Evolutionary conservation across 2,329 filamentous ascomycete genomes (phyloP), one percentile per base, ranked within the genome.

Genomic region (Immersiporthe knoxdaviesiana): DNA sequence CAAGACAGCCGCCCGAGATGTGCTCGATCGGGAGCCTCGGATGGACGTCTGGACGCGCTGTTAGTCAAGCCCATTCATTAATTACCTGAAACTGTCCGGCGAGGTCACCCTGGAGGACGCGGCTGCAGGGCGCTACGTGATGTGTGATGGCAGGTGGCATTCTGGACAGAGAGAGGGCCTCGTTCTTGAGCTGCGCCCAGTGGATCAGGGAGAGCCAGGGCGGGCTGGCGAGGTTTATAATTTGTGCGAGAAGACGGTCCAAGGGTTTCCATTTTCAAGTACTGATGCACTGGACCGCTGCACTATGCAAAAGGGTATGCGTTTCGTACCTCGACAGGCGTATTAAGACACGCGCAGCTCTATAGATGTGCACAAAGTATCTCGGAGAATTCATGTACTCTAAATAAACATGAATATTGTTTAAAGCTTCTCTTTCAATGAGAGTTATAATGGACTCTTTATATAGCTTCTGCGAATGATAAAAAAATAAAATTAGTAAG

Each of bases 131-230:
- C 69, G 71, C 0, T 75, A 74, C 54, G 74, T 72, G 8, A 75
- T 74, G 14, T 75, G 72, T 50, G 69, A 74, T 54, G 73, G 74
- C 1, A 72, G 74, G 60, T 74, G 74, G 74, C 74, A 75, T 56
- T 72, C 72, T 1, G 74, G 70, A 1, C 74, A 74, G 68, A 72
- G 74, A 41, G 65, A 58, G 8, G 74, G 75, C 37, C 65, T 74
- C 27, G 32, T 74, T n/a, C 35, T 70, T 12, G 70, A 72, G 21
- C 63, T 75, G 37, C 68, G 71, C 16, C 41, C 44, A 0, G 54
- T 61, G 12, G 66, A 67, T 0, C 72, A 74, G 59, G 74, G 72
- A 1, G 72, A 73, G 2, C 73, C 71, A 12, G 72, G 72, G n/a
- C 35, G 71, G 50, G 72, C 74, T 21, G 63, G 66, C 4, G 71